phyloP scores from a whole-genome alignment of 305 asterid species.

The Stenogyne calaminthoides region DNA sequence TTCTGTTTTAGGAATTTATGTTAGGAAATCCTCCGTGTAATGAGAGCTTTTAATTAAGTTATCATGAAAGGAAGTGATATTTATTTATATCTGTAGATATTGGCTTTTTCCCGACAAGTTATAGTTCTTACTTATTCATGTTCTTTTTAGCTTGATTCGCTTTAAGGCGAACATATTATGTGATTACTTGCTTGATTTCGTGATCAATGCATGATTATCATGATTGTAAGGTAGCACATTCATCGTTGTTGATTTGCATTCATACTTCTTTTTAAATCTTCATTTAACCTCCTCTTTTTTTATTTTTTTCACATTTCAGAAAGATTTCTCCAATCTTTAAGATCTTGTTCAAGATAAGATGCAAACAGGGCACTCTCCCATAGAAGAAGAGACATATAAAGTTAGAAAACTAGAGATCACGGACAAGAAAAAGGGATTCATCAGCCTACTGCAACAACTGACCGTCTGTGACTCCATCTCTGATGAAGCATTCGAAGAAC shows the following conservation, averaged over 20 bases:
- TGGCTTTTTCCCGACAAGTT: not conserved
- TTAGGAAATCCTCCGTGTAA: not conserved
- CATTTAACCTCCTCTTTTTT: not conserved
- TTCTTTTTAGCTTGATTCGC: not conserved
- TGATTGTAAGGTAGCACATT: not conserved
- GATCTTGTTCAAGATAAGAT: constrained; percentile 25
- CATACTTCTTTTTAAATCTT: not conserved
- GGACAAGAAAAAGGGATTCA: constrained; percentile 46
- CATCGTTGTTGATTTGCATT: not conserved
- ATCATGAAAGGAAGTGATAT: not conserved
- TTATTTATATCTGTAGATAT: not conserved
- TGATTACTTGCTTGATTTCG: not conserved
- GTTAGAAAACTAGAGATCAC: constrained; percentile 67
- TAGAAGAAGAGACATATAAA: constrained; percentile 41
- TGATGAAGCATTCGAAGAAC: constrained; percentile 37
- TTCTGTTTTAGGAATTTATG: not conserved
- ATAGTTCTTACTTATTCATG: not conserved
- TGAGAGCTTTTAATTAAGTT: not conserved
- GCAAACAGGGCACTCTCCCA: constrained; percentile 28
- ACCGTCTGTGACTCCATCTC: constrained; percentile 43
- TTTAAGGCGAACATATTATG: not conserved
- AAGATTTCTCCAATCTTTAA: not conserved
- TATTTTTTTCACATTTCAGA: not conserved
- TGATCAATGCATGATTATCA: not conserved
- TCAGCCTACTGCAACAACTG: constrained; percentile 45